These are phyloP conservation scores for Cordyceps cicadae DNA, from an alignment of 2,329 filamentous ascomycete species.

Conservation along the genomic window DNA sequence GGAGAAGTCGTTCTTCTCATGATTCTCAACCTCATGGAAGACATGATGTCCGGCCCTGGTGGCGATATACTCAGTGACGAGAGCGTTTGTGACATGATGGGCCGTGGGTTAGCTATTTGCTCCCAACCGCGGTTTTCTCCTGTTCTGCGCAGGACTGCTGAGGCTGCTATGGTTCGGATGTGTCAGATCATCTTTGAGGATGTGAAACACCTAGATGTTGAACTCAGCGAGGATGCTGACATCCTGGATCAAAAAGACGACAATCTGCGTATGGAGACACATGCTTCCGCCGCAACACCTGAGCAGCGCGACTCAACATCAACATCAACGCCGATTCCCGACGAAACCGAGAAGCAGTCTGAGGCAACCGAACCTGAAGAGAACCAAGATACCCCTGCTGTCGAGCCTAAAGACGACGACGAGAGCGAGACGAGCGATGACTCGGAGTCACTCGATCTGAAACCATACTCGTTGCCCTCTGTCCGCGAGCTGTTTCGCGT, in stretches of 20 bases:
- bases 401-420: conserved; percentile 13
- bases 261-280: conserved; percentile 72
- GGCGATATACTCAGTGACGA: conserved; percentile 93
- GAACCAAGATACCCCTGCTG: conserved; percentile 13
- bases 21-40: conserved; percentile 96
- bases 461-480: conserved; percentile 87
- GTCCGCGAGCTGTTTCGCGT: conserved; percentile 93
- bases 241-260: conserved; percentile 61
- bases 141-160: conserved; percentile 79
- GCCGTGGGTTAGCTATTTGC: conserved; percentile 92
- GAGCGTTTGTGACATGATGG: conserved; percentile 99
- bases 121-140: conserved; percentile 89
- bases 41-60: conserved; percentile 89
- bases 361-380: conserved; percentile 5
- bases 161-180: conserved; percentile 98
- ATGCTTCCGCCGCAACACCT: conserved; percentile 6
- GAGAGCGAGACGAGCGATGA: conserved; percentile 30
- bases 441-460: conserved; percentile 51
- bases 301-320: conserved; percentile 7
- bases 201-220: conserved; percentile 75
- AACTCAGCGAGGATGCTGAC: conserved; percentile 59
- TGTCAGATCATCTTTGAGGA: conserved; percentile 97
- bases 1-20: conserved; percentile 92
- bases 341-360: conserved; percentile 1
- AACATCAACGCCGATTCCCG: background rate